phyloP scores from a whole-genome alignment of 768 basidiomycete genomes.

The Boletus coccyginus region DNA sequence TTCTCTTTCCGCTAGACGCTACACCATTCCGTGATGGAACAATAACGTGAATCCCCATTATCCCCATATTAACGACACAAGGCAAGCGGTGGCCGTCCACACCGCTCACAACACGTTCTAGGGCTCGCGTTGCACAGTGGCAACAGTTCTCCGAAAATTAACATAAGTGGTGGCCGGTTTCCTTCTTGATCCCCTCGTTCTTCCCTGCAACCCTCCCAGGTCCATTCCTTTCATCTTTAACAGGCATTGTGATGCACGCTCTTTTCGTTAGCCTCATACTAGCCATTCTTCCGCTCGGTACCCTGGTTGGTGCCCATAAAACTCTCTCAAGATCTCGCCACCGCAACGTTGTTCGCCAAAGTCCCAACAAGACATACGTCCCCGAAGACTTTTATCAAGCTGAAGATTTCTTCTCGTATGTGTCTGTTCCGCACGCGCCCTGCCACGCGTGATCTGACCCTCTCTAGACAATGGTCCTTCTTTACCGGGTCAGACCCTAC shows the following conservation, averaged over 20 bases:
- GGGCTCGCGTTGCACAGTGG: neutral
- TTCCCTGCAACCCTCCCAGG: neutral
- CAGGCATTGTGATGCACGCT: slow-evolving; percentile 28
- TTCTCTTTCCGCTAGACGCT: neutral
- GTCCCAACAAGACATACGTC: slow-evolving; percentile 30
- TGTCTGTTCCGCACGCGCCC: slow-evolving; percentile 3
- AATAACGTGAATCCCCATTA: slow-evolving; percentile 8
- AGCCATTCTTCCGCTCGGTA: slow-evolving; percentile 30
- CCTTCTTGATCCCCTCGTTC: neutral
- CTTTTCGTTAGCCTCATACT: slow-evolving; percentile 34
- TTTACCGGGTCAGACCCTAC: slow-evolving; percentile 66
- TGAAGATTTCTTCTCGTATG: slow-evolving; percentile 59
- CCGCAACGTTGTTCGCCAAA: slow-evolving; percentile 21
- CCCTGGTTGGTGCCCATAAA: slow-evolving; percentile 37
- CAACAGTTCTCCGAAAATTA: neutral
- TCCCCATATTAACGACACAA: slow-evolving; percentile 16
- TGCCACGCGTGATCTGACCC: neutral
- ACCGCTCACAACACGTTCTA: neutral
- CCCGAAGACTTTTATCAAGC: slow-evolving; percentile 45
- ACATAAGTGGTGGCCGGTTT: neutral
- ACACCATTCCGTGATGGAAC: slow-evolving; percentile 6
- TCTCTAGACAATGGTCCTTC: slow-evolving; percentile 64
- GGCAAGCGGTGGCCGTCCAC: slow-evolving; percentile 4
- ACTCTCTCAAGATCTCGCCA: slow-evolving; percentile 28
- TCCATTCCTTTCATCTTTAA: slow-evolving; percentile 11